A percentile compares a stretch with the other conserved stretches of the same genome.
phyloP scores from a whole-genome alignment of 2,329 filamentous ascomycete genomes.

The Pseudogymnoascus sp. region DNA sequence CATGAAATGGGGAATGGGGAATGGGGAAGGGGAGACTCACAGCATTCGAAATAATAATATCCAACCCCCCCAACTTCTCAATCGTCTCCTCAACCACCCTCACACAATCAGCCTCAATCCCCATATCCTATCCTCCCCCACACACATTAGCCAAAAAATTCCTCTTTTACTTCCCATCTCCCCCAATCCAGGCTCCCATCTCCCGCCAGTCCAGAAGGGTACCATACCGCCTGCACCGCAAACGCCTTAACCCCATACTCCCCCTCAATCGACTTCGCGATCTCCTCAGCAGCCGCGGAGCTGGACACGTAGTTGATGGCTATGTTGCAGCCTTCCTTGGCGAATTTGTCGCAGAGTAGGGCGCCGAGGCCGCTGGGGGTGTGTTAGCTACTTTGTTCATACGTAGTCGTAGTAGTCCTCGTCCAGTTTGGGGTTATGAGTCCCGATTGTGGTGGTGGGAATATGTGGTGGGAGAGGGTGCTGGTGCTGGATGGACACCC shows the following conservation, averaged over 20 bases:
- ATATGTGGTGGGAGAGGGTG: neutral
- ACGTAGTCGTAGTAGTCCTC: neutral
- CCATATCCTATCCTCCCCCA: slow-evolving; percentile 38
- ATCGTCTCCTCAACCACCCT: slow-evolving; percentile 45
- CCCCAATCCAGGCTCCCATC: no score
- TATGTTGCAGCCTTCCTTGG: slow-evolving; percentile 52
- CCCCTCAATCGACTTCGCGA: slow-evolving; percentile 40
- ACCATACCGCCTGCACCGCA: slow-evolving; percentile 37
- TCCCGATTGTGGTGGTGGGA: neutral
- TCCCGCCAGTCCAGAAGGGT: no score
- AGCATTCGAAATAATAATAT: slow-evolving; percentile 59
- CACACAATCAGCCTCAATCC: slow-evolving; percentile 43
- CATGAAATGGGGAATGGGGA: no score
- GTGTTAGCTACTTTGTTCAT: neutral
- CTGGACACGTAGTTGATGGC: slow-evolving; percentile 57
- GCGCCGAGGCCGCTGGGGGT: slow-evolving; percentile 51
- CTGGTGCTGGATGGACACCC: neutral
- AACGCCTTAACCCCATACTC: slow-evolving; percentile 44
- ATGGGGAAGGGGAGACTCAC: neutral
- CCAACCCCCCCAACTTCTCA: slow-evolving; percentile 49
- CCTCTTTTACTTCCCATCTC: no score
- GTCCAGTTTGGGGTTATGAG: neutral
- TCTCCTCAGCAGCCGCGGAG: slow-evolving; percentile 43
- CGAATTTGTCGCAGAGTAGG: slow-evolving; percentile 51
- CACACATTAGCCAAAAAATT: no score